These are phyloP conservation scores for Salix brachista DNA, from an alignment of 345 rosid genomes.

Conservation along the genomic window DNA sequence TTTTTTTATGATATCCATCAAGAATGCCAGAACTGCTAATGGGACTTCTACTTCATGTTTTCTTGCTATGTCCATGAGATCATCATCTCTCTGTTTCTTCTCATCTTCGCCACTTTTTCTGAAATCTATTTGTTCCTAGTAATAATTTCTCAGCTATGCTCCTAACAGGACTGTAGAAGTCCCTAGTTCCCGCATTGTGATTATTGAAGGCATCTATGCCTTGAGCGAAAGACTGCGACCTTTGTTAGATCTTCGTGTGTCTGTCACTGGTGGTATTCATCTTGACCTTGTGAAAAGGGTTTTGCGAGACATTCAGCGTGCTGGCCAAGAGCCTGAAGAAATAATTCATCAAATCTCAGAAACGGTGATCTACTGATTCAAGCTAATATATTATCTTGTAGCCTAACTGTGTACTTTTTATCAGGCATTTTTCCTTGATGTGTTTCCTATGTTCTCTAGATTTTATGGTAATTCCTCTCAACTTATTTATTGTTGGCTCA, in stretches of 20 bases:
- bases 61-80: not conserved
- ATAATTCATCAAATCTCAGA: slow-evolving; percentile 98
- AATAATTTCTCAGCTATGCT: slow-evolving; percentile 2
- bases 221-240: slow-evolving; percentile 87
- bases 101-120: not conserved
- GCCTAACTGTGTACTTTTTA: slow-evolving; percentile 3
- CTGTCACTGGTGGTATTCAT: slow-evolving; percentile 96
- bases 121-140: too few relatives aligned
- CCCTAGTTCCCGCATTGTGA: slow-evolving; percentile 85
- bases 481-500: too few relatives aligned
- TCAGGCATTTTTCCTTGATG: not conserved
- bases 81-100: not conserved
- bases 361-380: slow-evolving; percentile 54
- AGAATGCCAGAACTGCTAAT: not conserved
- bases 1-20: not conserved
- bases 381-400: slow-evolving; percentile 13
- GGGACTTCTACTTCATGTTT: not conserved
- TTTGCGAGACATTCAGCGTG: slow-evolving; percentile 94
- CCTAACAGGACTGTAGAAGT: slow-evolving; percentile 73
- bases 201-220: slow-evolving; percentile 94
- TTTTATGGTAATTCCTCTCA: too few relatives aligned
- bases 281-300: slow-evolving; percentile 97
- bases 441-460: not conserved
- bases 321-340: slow-evolving; percentile 97
- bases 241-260: slow-evolving; percentile 89